Base-by-base conservation (phyloP, 352 stramenopile species). In the Blastocystis sp. region DNA sequence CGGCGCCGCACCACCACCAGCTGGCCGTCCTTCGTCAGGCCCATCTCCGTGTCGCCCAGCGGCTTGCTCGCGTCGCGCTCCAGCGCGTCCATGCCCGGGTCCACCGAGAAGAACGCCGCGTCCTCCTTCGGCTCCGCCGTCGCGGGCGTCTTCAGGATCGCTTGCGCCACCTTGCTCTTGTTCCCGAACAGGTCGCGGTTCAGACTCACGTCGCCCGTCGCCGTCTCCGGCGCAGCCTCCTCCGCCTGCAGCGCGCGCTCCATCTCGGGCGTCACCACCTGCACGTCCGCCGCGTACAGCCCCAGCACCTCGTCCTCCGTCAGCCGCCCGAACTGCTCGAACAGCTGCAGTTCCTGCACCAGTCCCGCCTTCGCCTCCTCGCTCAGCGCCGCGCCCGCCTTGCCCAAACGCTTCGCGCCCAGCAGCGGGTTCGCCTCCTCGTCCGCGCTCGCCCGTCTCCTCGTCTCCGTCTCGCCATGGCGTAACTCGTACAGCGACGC, bases 261-360 rank as follows among this genome's bases (percentile, higher is more conserved):
- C 66, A 77, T 77, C 52, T 77, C 66, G 19, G 66, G 66, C 3
- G 66, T 60, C n/a, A 77, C n/a, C 4, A 77, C n/a, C 34, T 34
- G 66, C 3, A 77, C n/a, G 11, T 77, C 38, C 21, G 38, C n/a
- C 4, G 3, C 24, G 52, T 77, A 77, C 19, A 77, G 52, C 9
- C 28, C 6, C 66, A 60, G 4, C 43, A 43, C 66, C n/a, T 77
- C 66, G n/a, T 77, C 42, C 52, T 34, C 10, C 4, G 6, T 60
- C 66, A 77, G 38, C 28, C 19, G 4, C n/a, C 66, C 24, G 9
- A 61, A 77, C 38, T 10, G 43, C 10, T 77, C 66, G 19, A 54
- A 77, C 19, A 59, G 42, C 9, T n/a, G n/a, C 3, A 77, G 9
- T 1, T 77, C 21, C 38, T 60, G 66, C 28, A 34, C 66, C 38